Evolutionary conservation across 1,284 basidiomycete species (phyloP).

Genomic region (Phylloporus gajari): DNA sequence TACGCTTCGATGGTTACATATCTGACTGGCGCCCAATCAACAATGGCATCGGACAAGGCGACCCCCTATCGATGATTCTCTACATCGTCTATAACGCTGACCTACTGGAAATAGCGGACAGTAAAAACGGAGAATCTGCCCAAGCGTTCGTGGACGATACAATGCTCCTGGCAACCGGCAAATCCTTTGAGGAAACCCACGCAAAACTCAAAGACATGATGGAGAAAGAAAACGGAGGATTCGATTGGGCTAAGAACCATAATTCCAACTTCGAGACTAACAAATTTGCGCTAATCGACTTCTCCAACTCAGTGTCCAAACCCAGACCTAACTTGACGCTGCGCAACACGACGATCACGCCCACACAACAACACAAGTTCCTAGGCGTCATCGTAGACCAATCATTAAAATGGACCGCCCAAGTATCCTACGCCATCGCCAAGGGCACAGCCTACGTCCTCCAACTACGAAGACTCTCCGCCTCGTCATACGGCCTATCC

Average conservation of each 20-base stretch:
- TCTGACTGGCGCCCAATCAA: background rate
- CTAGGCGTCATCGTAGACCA: too few species aligned
- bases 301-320: background rate
- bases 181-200: background rate
- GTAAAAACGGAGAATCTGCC: background rate
- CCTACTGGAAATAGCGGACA: background rate
- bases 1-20: background rate
- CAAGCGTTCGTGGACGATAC: background rate
- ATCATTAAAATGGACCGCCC: too few species aligned
- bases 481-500: too few species aligned
- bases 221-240: background rate
- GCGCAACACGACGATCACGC: too few species aligned
- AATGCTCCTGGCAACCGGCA: background rate
- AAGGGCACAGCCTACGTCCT: too few species aligned
- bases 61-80: background rate
- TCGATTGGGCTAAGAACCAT: background rate
- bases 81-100: background rate
- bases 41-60: background rate
- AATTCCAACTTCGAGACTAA: background rate
- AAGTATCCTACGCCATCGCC: too few species aligned
- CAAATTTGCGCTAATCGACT: background rate
- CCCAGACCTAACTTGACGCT: too few species aligned
- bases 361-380: too few species aligned
- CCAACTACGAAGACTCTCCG: too few species aligned
- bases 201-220: background rate